A percentile compares a stretch with the other conserved stretches of the same genome.
Conservation (phyloP, 805 yeast genomes). For the Saccharomyces mikatae region DNA sequence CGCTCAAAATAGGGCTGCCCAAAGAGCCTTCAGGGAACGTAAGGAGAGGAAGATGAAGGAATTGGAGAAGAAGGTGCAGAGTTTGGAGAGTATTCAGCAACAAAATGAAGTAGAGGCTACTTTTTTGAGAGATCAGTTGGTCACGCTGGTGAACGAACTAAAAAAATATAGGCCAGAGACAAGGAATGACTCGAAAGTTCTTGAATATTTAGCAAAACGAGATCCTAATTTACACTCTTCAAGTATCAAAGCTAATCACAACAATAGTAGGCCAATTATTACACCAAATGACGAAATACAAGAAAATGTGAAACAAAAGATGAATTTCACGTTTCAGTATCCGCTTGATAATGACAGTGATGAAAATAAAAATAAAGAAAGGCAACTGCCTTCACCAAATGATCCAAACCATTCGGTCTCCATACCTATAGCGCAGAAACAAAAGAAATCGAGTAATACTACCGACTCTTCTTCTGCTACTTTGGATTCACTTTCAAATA, state of each 20-base stretch:
- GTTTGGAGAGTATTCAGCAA: constrained; percentile 61
- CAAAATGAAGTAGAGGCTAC: constrained; percentile 67
- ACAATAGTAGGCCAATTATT: background rate
- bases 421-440: background rate
- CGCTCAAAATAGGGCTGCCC: constrained; percentile 96
- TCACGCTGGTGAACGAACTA: constrained; percentile 63
- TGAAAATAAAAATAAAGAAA: background rate
- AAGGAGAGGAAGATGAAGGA: constrained; percentile 83
- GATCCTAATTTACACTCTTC: constrained; percentile 2
- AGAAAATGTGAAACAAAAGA: constrained; percentile 15
- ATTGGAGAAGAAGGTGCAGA: constrained; percentile 69
- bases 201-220: constrained; percentile 17
- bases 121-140: constrained; percentile 68
- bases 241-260: background rate
- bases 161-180: constrained; percentile 44
- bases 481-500: background rate
- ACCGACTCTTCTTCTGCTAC: background rate
- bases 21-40: constrained; percentile 90
- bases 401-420: background rate
- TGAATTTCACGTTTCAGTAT: constrained; percentile 43
- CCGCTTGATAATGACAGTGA: constrained; percentile 36
- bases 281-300: constrained; percentile 2
- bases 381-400: constrained; percentile 7
- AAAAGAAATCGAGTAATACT: background rate
- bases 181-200: constrained; percentile 25